Evolutionary conservation across 345 rosid genomes (phyloP), one percentile per base, ranked within the genome.

Genomic region (Toxicodendron radicans): DNA sequence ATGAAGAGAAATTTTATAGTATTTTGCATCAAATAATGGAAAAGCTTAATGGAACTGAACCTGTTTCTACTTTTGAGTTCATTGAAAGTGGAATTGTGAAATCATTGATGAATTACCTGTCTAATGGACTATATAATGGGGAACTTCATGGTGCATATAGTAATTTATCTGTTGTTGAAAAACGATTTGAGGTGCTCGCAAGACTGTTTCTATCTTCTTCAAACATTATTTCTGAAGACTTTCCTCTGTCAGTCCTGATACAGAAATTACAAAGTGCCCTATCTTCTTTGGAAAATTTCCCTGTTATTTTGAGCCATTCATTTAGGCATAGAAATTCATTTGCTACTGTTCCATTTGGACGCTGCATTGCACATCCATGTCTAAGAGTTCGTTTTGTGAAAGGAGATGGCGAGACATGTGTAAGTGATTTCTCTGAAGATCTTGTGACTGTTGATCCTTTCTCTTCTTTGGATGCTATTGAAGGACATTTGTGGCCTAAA

Each of bases 1-100:
- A 86, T 66, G 89, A 85, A 57, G 94, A 87, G 64, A 85, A 80
- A 60, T 87, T 87, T 78, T 70, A 80, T 70, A 73, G 64, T 57
- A 58, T 87, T 49, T 86, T 92, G 81, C 77, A 78, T 78, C 87
- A 89, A 62, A 81, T 90, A 23, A 75, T 87, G 80, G 87, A 45
- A 78, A 88, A 85, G 78, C 90, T 95, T 78, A 82, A 81, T 71
- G 95, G 98, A 71, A 81, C 77, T 77, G 99, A 92, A 76, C 87
- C 89, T 69, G 88, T 95, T 77, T 95, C 99, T 76, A 91, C 90
- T 58, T 95, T 95, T 83, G 99, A 92, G 83, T 89, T 95, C 73
- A 85, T 90, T 57, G 95, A 89, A 84, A 92, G 99, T 82, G 98
- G 99, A 76, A 81, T 91, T 72, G 89, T 90, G 61, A 92, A 86